phyloP scores from a whole-genome alignment of 306 rosid species.

The Luffa aegyptiaca region DNA sequence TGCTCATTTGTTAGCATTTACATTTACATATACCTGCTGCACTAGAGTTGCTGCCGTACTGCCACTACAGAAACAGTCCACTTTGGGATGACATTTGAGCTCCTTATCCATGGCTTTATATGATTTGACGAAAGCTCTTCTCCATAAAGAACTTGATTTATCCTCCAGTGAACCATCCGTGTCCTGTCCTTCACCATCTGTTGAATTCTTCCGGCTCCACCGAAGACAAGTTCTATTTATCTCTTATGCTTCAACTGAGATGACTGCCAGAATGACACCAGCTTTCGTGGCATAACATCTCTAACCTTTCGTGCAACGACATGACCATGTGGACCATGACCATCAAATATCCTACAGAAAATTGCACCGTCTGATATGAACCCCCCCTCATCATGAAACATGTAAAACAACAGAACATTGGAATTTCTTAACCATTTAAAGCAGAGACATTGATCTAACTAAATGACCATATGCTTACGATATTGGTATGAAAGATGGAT shows the following conservation, averaged over 20 bases:
- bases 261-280: slow-evolving; percentile 56
- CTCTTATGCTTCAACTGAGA: slow-evolving; percentile 38
- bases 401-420: not conserved
- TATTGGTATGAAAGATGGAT: no score
- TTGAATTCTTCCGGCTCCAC: slow-evolving; percentile 24
- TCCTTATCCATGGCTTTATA: slow-evolving; percentile 93
- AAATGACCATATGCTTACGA: not conserved
- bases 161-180: slow-evolving; percentile 52
- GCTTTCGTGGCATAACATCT: slow-evolving; percentile 65
- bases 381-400: slow-evolving; percentile 28
- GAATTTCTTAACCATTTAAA: not conserved
- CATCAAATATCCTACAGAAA: slow-evolving; percentile 91
- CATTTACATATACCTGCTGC: slow-evolving; percentile 54
- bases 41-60: slow-evolving; percentile 74
- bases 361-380: slow-evolving; percentile 66
- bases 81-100: slow-evolving; percentile 73
- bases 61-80: slow-evolving; percentile 96
- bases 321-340: slow-evolving; percentile 94
- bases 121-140: slow-evolving; percentile 76
- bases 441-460: not conserved
- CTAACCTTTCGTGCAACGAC: slow-evolving; percentile 86
- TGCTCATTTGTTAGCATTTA: not conserved
- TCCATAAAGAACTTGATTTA: slow-evolving; percentile 50
- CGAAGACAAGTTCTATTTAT: slow-evolving; percentile 31
- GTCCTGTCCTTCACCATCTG: slow-evolving; percentile 46